Percentiles rank a stretch among this genome's conserved stretches.
phyloP scores from a whole-genome alignment of 768 basidiomycete species.

The Mycena vulgaris region DNA sequence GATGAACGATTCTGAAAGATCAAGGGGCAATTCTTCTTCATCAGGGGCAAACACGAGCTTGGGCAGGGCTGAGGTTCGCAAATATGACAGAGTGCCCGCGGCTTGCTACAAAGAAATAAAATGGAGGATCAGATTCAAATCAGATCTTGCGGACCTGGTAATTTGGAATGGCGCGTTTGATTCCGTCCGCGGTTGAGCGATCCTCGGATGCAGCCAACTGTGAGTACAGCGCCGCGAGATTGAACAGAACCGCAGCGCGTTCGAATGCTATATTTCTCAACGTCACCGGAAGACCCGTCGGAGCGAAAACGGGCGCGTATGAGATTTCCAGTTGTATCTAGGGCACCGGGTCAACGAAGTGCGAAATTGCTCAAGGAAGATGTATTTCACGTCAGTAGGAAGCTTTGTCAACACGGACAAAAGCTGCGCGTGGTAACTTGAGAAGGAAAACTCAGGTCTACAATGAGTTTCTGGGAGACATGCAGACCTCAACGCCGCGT shows the following conservation, averaged over 20 bases:
- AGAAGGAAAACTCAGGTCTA: conserved; percentile 24
- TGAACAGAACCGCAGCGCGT: conserved; percentile 84
- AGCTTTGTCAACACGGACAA: conserved; percentile 88
- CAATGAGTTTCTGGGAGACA: conserved; percentile 4
- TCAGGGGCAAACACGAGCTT: conserved; percentile 63
- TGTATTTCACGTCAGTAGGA: conserved; percentile 75
- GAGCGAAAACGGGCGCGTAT: conserved; percentile 81
- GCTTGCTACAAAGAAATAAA: conserved; percentile 61
- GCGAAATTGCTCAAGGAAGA: background rate
- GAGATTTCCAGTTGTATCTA: conserved; percentile 82
- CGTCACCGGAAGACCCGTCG: conserved; percentile 69
- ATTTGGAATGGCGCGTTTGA: conserved; percentile 81
- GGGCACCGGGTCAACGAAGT: conserved; percentile 24
- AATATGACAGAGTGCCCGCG: conserved; percentile 79
- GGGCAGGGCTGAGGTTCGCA: conserved; percentile 68
- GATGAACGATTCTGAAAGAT: conserved; percentile 76
- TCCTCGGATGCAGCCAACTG: conserved; percentile 82
- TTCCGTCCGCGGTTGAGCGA: conserved; percentile 81
- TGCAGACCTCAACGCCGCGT: conserved; percentile 72
- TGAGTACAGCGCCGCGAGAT: conserved; percentile 89
- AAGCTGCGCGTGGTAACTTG: conserved; percentile 94
- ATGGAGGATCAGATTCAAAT: conserved; percentile 10
- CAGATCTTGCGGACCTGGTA: conserved; percentile 70
- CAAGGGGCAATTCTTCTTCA: conserved; percentile 71
- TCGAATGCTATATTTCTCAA: conserved; percentile 88